These are phyloP conservation scores for Alternaria atra DNA, from an alignment of 2,329 filamentous ascomycete species.

Conservation along the genomic window DNA sequence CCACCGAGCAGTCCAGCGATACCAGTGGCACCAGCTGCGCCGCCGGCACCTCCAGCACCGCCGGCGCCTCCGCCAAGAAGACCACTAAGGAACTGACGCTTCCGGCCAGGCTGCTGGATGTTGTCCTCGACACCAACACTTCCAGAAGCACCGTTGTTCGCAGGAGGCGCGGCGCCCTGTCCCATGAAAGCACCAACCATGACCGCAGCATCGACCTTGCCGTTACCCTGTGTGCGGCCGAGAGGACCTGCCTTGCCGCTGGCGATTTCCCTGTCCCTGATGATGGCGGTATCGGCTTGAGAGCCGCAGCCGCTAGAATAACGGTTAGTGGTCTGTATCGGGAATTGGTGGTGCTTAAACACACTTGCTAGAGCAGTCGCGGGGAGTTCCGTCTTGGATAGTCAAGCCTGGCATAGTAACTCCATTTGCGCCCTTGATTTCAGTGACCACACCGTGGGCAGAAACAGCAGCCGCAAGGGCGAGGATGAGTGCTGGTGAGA, in stretches of 20 bases:
- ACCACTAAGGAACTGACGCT: constrained; percentile 45
- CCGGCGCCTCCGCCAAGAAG: constrained; percentile 46
- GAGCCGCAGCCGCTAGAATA: constrained; percentile 63
- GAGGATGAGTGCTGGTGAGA: constrained; percentile 37
- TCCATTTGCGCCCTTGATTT: constrained; percentile 67
- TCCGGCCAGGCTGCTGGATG: constrained; percentile 29
- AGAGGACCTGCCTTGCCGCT: constrained; percentile 65
- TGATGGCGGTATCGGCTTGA: constrained; percentile 74
- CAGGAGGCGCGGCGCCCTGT: constrained; percentile 35
- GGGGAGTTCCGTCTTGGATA: constrained; percentile 72
- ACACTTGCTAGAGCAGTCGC: constrained; percentile 67
- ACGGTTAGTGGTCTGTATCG: constrained; percentile 22
- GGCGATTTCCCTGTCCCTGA: constrained; percentile 67
- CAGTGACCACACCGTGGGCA: constrained; percentile 67
- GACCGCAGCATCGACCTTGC: constrained; percentile 66
- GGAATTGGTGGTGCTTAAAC: background rate
- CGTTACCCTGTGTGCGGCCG: constrained; percentile 69
- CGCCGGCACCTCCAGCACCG: constrained; percentile 33
- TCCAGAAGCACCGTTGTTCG: constrained; percentile 42
- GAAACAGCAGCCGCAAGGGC: constrained; percentile 55
- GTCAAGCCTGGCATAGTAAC: constrained; percentile 69
- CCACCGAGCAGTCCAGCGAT: constrained; percentile 45
- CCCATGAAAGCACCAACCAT: constrained; percentile 71
- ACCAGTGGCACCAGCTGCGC: constrained; percentile 39
- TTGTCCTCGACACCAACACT: constrained; percentile 47